These are phyloP conservation scores for Botryotinia narcissicola DNA, from an alignment of 2,329 filamentous ascomycete genomes.

Conservation along the genomic window DNA sequence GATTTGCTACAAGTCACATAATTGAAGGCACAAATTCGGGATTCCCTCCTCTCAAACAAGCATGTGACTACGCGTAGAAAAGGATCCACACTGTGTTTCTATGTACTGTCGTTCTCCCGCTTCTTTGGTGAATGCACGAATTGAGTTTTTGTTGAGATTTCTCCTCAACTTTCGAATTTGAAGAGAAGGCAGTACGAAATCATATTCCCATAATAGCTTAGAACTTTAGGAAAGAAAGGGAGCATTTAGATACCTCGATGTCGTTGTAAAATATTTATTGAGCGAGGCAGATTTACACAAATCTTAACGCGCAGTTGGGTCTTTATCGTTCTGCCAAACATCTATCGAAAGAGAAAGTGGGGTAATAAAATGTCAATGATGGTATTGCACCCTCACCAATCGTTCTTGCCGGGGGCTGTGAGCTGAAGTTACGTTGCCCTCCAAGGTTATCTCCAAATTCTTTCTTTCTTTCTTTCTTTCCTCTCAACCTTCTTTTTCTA, in stretches of 20 bases:
- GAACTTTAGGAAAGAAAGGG: neutral
- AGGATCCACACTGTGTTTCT: neutral
- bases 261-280: neutral
- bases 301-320: neutral
- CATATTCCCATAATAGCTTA: neutral
- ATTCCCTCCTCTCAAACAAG: neutral
- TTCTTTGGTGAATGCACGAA: neutral
- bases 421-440: neutral
- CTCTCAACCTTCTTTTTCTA: neutral
- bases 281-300: neutral
- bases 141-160: neutral
- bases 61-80: slow-evolving; percentile 3
- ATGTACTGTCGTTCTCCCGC: neutral
- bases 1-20: neutral
- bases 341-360: neutral
- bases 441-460: neutral
- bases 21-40: neutral
- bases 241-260: neutral
- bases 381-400: neutral
- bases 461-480: neutral
- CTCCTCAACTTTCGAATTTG: neutral
- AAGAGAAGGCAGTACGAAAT: neutral
- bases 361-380: neutral
- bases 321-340: neutral
- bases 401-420: neutral